Evolutionary conservation across 2,329 filamentous ascomycete genomes (phyloP), one percentile per base, ranked within the genome.

Genomic region (Monosporascus sp.): DNA sequence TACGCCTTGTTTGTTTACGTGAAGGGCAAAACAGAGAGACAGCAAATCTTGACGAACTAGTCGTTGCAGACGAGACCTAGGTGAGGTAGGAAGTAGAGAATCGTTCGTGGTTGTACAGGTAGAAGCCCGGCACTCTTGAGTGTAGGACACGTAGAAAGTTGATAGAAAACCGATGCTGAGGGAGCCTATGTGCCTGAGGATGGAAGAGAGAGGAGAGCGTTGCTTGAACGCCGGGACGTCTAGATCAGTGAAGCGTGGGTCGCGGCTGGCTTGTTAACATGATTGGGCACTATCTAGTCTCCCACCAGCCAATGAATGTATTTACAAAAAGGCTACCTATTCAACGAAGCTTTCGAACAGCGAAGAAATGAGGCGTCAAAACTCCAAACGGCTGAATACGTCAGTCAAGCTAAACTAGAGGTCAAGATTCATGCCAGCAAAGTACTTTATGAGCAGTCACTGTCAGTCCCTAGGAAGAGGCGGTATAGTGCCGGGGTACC

Each of bases 211-310:
- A 64, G 57, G 59, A 58, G 56, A 55, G 59, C 24, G 48, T 60
- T 54, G 53, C 60, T 53, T 57, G 59, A 51, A 58, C 57, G 50
- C 65, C 63, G 63, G 61, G 40, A 43, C 40, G 9, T 67, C 66
- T 63, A 67, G 63, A 67, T 71, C 65, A 69, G 67, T 68, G 65
- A 65, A 71, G 68, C 65, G 70, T 74, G 68, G 68, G 68, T 73
- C 68, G 74, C 68, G 68, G 68, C 63, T 62, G 61, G 70, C 62
- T 63, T 68, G 68, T 70, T 60, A 68, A 73, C 68, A 72, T 77
- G 74, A 77, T 77, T 77, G 74, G 75, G 60, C 60, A 63, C 58
- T 63, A 56, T 56, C 57, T 56, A 65, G 60, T 38, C 59, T 57
- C 55, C 61, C 61, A 22, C 64, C 65, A 68, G 70, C 75, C 74